Percentiles rank a stretch among this genome's conserved stretches.
phyloP scores from a whole-genome alignment of 331 rosid genomes.

The Malus hybrid region DNA sequence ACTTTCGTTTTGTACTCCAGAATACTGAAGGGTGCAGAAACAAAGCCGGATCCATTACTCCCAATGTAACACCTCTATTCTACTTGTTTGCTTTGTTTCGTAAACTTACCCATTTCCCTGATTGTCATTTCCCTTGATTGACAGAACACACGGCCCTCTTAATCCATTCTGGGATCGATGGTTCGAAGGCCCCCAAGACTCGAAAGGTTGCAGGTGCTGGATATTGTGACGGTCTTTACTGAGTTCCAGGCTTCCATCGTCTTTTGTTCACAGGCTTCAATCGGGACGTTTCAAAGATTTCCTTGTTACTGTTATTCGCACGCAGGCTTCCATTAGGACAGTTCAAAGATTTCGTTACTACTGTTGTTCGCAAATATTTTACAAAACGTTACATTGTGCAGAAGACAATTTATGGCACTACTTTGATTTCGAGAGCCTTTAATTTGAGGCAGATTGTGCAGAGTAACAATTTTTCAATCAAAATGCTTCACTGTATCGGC shows the following conservation, averaged over 20 bases:
- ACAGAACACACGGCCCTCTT: conserved; percentile 71
- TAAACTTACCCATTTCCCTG: background rate
- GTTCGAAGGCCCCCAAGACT: conserved; percentile 84
- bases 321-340: no score
- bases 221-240: conserved; percentile 44
- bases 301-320: no score
- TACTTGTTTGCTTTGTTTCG: background rate
- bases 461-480: conserved; percentile 10
- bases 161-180: conserved; percentile 87
- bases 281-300: conserved; percentile 19
- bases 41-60: conserved; percentile 86
- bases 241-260: background rate
- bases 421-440: conserved; percentile 20
- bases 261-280: conserved; percentile 17
- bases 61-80: conserved; percentile 39
- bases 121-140: conserved; percentile 5
- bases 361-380: conserved; percentile 16
- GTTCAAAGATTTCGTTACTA: background rate
- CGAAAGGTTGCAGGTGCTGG: conserved; percentile 84
- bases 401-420: conserved; percentile 33
- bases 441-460: conserved; percentile 15
- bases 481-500: conserved; percentile 11
- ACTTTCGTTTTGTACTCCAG: conserved; percentile 43
- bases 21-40: conserved; percentile 57
- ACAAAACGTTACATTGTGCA: conserved; percentile 35